Evolutionary conservation across 345 rosid genomes (phyloP).

Genomic region (Boechera retrofracta): DNA sequence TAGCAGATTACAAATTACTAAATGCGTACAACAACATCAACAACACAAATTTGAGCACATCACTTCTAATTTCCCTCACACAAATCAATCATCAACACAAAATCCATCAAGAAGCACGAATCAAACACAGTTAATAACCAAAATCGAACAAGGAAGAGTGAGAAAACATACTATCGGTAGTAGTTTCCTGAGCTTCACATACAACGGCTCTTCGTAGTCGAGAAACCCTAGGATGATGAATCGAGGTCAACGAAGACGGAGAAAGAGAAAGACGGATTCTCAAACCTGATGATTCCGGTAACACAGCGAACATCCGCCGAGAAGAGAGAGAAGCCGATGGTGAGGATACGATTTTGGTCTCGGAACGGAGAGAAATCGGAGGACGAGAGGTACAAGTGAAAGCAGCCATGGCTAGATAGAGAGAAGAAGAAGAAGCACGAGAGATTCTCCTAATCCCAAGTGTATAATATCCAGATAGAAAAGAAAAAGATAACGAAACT

Average conservation of each 20-base stretch:
- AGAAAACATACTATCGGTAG: constrained; percentile 45
- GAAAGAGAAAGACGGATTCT: constrained; percentile 50
- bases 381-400: constrained; percentile 46
- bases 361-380: constrained; percentile 44
- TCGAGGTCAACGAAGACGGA: constrained; percentile 41
- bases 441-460: constrained; percentile 40
- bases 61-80: background rate
- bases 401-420: constrained; percentile 48
- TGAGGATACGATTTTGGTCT: constrained; percentile 19
- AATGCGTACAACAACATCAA: background rate
- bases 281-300: constrained; percentile 56
- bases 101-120: constrained; percentile 15
- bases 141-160: constrained; percentile 14
- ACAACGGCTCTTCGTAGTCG: constrained; percentile 46
- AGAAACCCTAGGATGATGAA: constrained; percentile 49
- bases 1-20: constrained; percentile 18
- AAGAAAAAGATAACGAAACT: constrained; percentile 38
- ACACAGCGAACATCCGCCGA: constrained; percentile 37
- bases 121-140: background rate
- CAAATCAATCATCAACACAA: constrained; percentile 8
- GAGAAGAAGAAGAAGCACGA: constrained; percentile 14
- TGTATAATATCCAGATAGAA: constrained; percentile 41
- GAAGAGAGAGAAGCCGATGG: constrained; percentile 39
- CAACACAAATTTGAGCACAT: background rate
- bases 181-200: constrained; percentile 62